Percentiles rank a stretch among this genome's conserved stretches.
phyloP scores from a whole-genome alignment of 192 early-diverging fungal genomes.

The Paraglomus brasilianum region DNA sequence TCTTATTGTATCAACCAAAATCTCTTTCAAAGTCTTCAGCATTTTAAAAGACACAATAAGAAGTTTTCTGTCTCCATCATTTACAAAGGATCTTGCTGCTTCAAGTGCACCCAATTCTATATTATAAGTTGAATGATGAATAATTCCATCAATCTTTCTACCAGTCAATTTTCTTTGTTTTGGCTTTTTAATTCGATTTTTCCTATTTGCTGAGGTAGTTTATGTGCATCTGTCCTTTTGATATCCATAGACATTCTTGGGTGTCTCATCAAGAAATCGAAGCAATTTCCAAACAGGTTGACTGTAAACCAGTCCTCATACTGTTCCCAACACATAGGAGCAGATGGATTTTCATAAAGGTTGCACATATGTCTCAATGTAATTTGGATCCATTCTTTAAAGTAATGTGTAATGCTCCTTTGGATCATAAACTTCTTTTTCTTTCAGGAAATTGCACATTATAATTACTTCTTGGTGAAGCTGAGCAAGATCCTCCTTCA shows the following conservation, averaged over 20 bases:
- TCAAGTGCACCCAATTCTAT: slow-evolving; percentile 16
- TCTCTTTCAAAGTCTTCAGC: slow-evolving; percentile 21
- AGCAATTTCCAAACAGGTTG: slow-evolving; percentile 21
- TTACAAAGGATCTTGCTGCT: slow-evolving; percentile 11
- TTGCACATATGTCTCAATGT: slow-evolving; percentile 10
- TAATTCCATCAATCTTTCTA: slow-evolving; percentile 22
- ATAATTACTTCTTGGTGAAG: slow-evolving; percentile 24
- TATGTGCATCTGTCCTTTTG: slow-evolving; percentile 27
- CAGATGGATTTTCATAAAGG: slow-evolving; percentile 17
- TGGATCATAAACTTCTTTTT: slow-evolving; percentile 15
- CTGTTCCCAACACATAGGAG: slow-evolving; percentile 1
- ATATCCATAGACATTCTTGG: slow-evolving; percentile 24
- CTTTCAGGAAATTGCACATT: slow-evolving; percentile 22
- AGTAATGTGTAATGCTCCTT: slow-evolving; percentile 21
- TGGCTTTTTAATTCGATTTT: slow-evolving; percentile 1
- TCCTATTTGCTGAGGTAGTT: slow-evolving; percentile 27
- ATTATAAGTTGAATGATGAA: slow-evolving; percentile 25
- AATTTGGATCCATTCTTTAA: slow-evolving; percentile 24
- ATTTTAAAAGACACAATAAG: slow-evolving; percentile 22
- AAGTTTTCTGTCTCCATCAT: slow-evolving; percentile 11
- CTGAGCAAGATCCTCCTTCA: slow-evolving; percentile 12
- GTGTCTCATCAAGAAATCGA: slow-evolving; percentile 24
- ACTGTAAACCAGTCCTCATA: slow-evolving; percentile 27
- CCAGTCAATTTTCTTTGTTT: slow-evolving; percentile 26
- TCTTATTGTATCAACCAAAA: slow-evolving; percentile 24